A percentile compares a stretch with the other conserved stretches of the same genome.
Conservation (phyloP, 768 basidiomycete genomes). For the Russula vinacea region DNA sequence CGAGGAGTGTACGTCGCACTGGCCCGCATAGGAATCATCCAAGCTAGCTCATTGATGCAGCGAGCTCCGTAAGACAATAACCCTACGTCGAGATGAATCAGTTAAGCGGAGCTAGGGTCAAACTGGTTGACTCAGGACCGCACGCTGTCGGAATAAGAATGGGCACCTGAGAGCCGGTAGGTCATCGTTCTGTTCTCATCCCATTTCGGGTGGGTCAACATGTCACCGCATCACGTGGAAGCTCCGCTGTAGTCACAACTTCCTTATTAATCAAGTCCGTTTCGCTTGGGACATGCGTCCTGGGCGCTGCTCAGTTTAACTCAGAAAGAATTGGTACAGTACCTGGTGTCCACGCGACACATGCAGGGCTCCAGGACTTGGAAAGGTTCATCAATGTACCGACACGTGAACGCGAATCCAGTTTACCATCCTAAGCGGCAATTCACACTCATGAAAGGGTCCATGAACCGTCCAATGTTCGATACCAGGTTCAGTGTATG, state of each 20-base stretch:
- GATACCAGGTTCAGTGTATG: not conserved
- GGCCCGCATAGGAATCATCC: no score
- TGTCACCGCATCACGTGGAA: conserved; percentile 2
- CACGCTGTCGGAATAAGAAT: conserved; percentile 7
- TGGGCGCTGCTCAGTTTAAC: conserved; percentile 8
- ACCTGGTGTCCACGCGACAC: not conserved
- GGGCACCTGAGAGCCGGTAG: not conserved
- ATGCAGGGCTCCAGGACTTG: not conserved
- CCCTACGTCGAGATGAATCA: conserved; percentile 7
- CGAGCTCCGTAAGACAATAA: conserved; percentile 20
- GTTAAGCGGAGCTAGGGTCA: conserved; percentile 2
- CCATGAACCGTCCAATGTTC: not conserved
- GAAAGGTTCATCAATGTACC: not conserved
- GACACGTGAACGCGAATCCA: not conserved
- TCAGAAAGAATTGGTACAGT: not conserved
- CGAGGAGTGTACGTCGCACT: not conserved
- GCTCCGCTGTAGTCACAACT: not conserved
- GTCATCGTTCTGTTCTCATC: conserved; percentile 8
- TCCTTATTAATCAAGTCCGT: not conserved
- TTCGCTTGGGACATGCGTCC: conserved; percentile 5
- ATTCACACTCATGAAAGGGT: not conserved
- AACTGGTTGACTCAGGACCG: conserved; percentile 4
- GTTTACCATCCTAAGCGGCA: not conserved
- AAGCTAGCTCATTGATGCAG: not conserved
- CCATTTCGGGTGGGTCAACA: not conserved